Conservation (phyloP, 768 basidiomycete species). For the Boletus sp. region DNA sequence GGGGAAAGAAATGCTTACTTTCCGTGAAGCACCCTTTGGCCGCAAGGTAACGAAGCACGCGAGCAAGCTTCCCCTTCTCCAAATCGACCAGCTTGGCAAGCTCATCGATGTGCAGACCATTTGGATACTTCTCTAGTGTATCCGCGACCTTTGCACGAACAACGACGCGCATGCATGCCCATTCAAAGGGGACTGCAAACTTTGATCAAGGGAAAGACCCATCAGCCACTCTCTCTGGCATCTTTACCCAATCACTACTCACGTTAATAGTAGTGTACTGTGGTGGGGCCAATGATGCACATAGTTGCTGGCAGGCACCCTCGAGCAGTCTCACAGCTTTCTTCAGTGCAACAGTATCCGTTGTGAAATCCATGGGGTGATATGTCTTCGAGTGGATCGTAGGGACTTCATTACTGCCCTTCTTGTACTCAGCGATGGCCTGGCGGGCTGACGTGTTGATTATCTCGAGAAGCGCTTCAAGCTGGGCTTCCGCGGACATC, state of each 20-base stretch:
- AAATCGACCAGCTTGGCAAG: constrained; percentile 23
- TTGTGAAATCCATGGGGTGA: constrained; percentile 24
- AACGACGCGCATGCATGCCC: constrained; percentile 26
- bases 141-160: constrained; percentile 29
- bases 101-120: constrained; percentile 29
- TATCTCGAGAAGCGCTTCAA: constrained; percentile 31
- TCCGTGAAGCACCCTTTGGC: constrained; percentile 32
- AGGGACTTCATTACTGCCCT: constrained; percentile 20
- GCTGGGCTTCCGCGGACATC: constrained; percentile 28
- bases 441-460: constrained; percentile 30
- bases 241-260: background rate
- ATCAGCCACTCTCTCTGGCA: background rate
- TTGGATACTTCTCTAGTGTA: constrained; percentile 20
- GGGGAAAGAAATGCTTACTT: constrained; percentile 12
- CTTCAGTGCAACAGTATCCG: constrained; percentile 20
- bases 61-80: constrained; percentile 30
- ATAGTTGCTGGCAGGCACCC: constrained; percentile 28
- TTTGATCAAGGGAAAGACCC: background rate
- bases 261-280: constrained; percentile 29
- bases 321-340: constrained; percentile 28
- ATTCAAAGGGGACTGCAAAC: constrained; percentile 25
- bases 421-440: constrained; percentile 27
- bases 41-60: constrained; percentile 31
- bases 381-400: constrained; percentile 22
- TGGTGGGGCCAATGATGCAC: constrained; percentile 26